phyloP scores from a whole-genome alignment of 148 eudicot genomes.

The Nyssa sinensis region DNA sequence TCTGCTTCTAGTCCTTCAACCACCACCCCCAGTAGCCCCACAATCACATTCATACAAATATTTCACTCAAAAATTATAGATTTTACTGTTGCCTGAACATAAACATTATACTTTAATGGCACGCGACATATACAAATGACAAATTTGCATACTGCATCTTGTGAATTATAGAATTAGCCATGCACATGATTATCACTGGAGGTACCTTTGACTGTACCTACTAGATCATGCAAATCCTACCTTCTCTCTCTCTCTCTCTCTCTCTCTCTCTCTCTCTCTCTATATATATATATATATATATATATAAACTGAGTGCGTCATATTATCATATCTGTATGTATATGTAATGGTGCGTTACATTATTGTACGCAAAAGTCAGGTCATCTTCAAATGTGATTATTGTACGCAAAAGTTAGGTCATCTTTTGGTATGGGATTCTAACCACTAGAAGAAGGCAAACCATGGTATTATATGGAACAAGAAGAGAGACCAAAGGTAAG shows the following conservation, averaged over 20 bases:
- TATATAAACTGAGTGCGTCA: background rate
- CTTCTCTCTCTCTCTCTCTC: too few relatives aligned
- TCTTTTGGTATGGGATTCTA: too few relatives aligned
- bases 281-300: too few relatives aligned
- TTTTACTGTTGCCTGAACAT: background rate
- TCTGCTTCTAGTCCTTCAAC: background rate
- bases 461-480: background rate
- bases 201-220: too few relatives aligned
- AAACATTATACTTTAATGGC: background rate
- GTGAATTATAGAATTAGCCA: background rate
- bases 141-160: background rate
- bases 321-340: background rate
- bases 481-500: background rate
- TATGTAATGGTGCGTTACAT: background rate
- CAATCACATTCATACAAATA: background rate
- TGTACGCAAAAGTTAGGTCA: too few relatives aligned
- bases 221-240: background rate
- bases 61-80: background rate
- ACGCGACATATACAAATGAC: background rate
- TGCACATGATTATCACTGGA: too few relatives aligned
- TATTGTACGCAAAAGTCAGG: too few relatives aligned
- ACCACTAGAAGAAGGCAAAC: too few relatives aligned
- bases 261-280: too few relatives aligned
- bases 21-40: background rate
- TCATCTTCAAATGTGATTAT: too few relatives aligned